phyloP scores from a whole-genome alignment of 2,329 filamentous ascomycete genomes.

The Hymenoscyphus fraxineus region DNA sequence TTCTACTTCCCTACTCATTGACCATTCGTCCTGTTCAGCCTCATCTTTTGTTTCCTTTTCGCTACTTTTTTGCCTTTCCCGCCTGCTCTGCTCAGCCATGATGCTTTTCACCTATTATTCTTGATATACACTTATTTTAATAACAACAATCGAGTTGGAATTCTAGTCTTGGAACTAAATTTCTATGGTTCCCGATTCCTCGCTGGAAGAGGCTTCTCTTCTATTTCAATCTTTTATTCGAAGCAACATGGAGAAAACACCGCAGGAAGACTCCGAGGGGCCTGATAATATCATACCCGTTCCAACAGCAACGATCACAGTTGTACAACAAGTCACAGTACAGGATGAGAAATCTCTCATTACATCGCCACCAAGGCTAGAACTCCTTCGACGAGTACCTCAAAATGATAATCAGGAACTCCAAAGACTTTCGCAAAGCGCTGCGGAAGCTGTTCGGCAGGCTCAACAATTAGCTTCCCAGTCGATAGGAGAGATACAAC shows the following conservation, averaged over 20 bases:
- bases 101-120: slow-evolving; percentile 16
- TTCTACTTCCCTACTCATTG: slow-evolving; percentile 2
- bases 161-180: not conserved
- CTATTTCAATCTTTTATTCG: slow-evolving; percentile 19
- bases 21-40: slow-evolving; percentile 12
- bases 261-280: slow-evolving; percentile 4
- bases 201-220: slow-evolving; percentile 25
- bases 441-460: slow-evolving; percentile 26
- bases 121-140: not conserved
- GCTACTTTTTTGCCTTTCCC: slow-evolving; percentile 6
- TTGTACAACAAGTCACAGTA: slow-evolving; percentile 15
- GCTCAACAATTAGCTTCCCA: slow-evolving; percentile 7
- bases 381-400: slow-evolving; percentile 19
- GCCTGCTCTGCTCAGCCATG: slow-evolving; percentile 25
- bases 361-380: slow-evolving; percentile 27
- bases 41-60: slow-evolving; percentile 10
- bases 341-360: slow-evolving; percentile 22
- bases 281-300: not conserved
- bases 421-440: slow-evolving; percentile 26
- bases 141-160: not conserved
- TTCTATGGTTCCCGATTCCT: slow-evolving; percentile 22
- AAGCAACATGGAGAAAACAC: slow-evolving; percentile 19
- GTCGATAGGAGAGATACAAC: slow-evolving; percentile 11
- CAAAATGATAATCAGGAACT: slow-evolving; percentile 20
- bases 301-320: slow-evolving; percentile 12